A percentile compares a stretch with the other conserved stretches of the same genome.
phyloP scores from a whole-genome alignment of 108 stramenopile species.

The Bacterosira constricta region DNA sequence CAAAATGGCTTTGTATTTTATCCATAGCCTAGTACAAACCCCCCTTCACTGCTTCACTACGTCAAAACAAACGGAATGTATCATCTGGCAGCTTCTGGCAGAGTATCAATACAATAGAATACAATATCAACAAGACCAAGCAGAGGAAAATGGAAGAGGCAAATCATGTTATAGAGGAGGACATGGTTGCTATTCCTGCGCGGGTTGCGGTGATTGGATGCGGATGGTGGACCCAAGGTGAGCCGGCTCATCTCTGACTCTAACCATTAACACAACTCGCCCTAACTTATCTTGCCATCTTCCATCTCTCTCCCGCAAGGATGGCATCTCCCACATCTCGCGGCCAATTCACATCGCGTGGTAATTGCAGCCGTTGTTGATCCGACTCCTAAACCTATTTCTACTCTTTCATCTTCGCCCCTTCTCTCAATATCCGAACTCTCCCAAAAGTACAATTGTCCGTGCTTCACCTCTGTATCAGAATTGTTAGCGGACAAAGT shows the following conservation, averaged over 20 bases:
- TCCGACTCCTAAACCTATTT: constrained; percentile 46
- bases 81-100: too few species aligned
- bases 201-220: constrained; percentile 67
- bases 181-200: neutral
- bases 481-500: constrained; percentile 53
- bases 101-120: too few species aligned
- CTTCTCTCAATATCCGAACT: constrained; percentile 60
- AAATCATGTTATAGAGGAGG: neutral
- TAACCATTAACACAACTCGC: too few species aligned
- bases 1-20: too few species aligned
- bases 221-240: constrained; percentile 84
- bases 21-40: too few species aligned
- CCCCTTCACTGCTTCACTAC: too few species aligned
- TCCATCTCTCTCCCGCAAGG: too few species aligned
- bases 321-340: constrained; percentile 75
- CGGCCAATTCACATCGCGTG: constrained; percentile 39
- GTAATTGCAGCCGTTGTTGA: constrained; percentile 69
- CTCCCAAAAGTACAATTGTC: constrained; percentile 54
- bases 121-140: too few species aligned
- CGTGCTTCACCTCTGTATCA: constrained; percentile 52
- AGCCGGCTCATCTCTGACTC: constrained; percentile 38
- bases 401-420: constrained; percentile 53
- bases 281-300: neutral
- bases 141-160: neutral
- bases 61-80: too few species aligned